Base-by-base conservation (phyloP, 306 rosid genomes). In the Prosopis cineraria region DNA sequence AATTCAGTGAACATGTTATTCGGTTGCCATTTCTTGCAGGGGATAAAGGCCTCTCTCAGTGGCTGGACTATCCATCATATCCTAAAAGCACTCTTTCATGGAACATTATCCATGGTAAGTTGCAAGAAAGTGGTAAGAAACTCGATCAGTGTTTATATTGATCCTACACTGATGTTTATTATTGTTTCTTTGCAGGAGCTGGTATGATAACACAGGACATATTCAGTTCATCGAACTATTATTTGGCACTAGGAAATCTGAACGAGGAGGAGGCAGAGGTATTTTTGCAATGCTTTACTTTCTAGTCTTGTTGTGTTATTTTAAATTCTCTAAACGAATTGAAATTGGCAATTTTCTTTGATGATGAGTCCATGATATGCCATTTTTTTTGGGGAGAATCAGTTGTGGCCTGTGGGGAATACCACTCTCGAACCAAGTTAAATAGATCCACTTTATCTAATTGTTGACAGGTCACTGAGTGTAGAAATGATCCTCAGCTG, bases 81-180 rank as follows among this genome's bases (percentile, higher is more conserved):
- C 93, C 95, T 68, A 88, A 88, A 79, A 81, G 90, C 74, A 82
- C 97, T 43, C 83, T 93, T 19, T 91, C 97, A 37, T 93, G 98
- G 98, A 93, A 91, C 50, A 29, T 87, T 56, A 79, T 88, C 84
- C 89, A 78, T 65, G 97, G 98, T 91, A 80, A 85, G 16, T 30
- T 30, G 31, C 48, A 17, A 55, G 66, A 65, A 19, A 40, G 34
- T 0, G 20, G 33, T 37, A 20, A 27, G 31, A 60, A 50, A 70
- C 48, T 43, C 2, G 29, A 14, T 77, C 20, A 66, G 41, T 34
- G 40, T 39, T 40, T 19, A 55, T 79, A 17, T 60, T 66, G 52
- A 60, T 79, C 58, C 63, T 78, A 68, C 43, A 76, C 81, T 80
- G 75, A 88, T 79, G 80, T 73, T 76, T 24, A 19, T 62, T 31